These are phyloP conservation scores for Endogone sp. DNA, from an alignment of 192 early-diverging fungal genomes.

Conservation along the genomic window DNA sequence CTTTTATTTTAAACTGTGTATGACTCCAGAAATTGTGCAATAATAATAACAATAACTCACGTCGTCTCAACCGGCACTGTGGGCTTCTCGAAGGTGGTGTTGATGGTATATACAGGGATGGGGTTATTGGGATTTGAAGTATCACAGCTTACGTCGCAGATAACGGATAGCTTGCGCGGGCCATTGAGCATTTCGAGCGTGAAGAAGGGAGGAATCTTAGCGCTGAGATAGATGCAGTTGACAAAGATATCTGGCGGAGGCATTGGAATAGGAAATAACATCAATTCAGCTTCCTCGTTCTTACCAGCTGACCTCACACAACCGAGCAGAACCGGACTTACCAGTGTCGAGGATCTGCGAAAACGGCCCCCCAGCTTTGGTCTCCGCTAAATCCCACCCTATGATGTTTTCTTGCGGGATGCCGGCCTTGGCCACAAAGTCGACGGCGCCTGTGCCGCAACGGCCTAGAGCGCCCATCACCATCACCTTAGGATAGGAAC, in stretches of 20 bases:
- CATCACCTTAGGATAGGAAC: slow-evolving; percentile 77
- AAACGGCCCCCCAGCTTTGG: slow-evolving; percentile 90
- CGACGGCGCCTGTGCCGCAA: slow-evolving; percentile 86
- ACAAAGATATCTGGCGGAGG: slow-evolving; percentile 83
- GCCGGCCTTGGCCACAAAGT: slow-evolving; percentile 76
- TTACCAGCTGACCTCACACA: too few relatives aligned
- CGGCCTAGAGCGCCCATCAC: slow-evolving; percentile 98
- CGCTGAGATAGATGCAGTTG: slow-evolving; percentile 98
- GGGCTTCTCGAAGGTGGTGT: slow-evolving; percentile 95
- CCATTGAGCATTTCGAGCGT: slow-evolving; percentile 74
- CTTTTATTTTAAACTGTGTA: neutral
- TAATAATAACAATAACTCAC: slow-evolving; percentile 24
- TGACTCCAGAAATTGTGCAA: neutral
- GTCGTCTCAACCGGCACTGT: slow-evolving; percentile 61
- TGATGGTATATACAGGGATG: slow-evolving; percentile 88
- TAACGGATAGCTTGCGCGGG: slow-evolving; percentile 71
- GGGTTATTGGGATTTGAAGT: slow-evolving; percentile 98
- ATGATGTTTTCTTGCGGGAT: slow-evolving; percentile 86
- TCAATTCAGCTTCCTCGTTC: too few relatives aligned
- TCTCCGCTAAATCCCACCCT: slow-evolving; percentile 96
- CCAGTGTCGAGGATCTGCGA: slow-evolving; percentile 70
- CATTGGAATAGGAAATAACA: neutral
- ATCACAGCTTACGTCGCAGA: slow-evolving; percentile 95
- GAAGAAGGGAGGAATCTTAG: slow-evolving; percentile 92
- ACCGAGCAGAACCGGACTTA: too few relatives aligned